Evolutionary conservation across 1,139 yeast genomes (phyloP).

Genomic region (Kurtzmaniella quercitrusa): DNA sequence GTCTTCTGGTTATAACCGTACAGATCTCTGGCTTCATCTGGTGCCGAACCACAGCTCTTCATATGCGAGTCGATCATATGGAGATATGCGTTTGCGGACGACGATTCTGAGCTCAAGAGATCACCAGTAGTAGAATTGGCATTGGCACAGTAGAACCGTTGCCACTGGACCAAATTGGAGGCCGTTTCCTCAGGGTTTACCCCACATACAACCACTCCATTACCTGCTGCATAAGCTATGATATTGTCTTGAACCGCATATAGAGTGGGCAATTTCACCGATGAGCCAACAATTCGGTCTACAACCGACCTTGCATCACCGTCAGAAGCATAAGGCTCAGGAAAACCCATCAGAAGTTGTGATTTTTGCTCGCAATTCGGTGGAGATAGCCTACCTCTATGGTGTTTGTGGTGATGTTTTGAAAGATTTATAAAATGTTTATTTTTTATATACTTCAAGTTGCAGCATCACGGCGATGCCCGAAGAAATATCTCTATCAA

Average conservation of each 20-base stretch:
- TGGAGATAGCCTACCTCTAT: too few species aligned
- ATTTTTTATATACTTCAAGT: not conserved
- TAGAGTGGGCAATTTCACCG: conserved; percentile 26
- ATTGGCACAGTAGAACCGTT: conserved; percentile 52
- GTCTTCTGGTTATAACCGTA: conserved; percentile 27
- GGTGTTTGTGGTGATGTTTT: not conserved
- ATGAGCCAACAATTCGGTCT: conserved; percentile 24
- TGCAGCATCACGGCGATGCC: conserved; percentile 11
- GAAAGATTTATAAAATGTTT: not conserved
- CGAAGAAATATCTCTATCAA: conserved; percentile 27
- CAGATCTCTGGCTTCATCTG: conserved; percentile 20
- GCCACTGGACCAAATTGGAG: conserved; percentile 14
- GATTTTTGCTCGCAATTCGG: too few species aligned
- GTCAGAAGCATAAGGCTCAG: not conserved
- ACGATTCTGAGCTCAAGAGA: not conserved
- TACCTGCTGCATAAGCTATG: conserved; percentile 62
- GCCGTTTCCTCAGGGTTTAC: conserved; percentile 12
- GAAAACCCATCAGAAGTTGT: not conserved
- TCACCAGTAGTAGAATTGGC: conserved; percentile 7
- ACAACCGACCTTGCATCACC: conserved; percentile 8
- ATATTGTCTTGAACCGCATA: conserved; percentile 36
- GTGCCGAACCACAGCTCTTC: conserved; percentile 7
- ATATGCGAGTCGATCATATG: conserved; percentile 16
- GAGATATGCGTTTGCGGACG: conserved; percentile 28
- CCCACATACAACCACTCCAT: conserved; percentile 56